These are phyloP conservation scores for Acanthamoeba lenticulata DNA, from an alignment of 208 protist genomes.

Conservation along the genomic window DNA sequence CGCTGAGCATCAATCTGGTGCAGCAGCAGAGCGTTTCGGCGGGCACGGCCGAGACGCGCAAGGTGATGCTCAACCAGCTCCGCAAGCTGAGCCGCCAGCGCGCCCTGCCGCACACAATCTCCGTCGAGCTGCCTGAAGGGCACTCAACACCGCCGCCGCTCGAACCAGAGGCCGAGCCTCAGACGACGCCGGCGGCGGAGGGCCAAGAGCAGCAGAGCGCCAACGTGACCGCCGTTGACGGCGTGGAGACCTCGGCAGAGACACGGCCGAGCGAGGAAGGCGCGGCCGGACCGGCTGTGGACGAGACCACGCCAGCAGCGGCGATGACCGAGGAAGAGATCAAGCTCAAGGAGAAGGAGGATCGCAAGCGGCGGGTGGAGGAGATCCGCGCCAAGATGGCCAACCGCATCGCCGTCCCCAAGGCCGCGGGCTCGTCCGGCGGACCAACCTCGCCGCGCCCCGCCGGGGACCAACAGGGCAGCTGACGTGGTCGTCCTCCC, in stretches of 20 bases:
- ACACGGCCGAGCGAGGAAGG: too few relatives aligned
- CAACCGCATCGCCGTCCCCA: not conserved
- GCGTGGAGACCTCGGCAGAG: not conserved
- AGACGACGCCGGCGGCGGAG: too few relatives aligned
- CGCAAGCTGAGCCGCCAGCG: not conserved
- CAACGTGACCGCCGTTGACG: not conserved
- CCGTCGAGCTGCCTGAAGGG: not conserved
- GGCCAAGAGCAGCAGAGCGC: too few relatives aligned
- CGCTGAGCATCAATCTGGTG: not conserved
- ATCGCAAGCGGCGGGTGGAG: not conserved
- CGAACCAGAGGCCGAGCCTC: not conserved
- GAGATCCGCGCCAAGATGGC: not conserved
- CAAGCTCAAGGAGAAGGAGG: constrained; percentile 5
- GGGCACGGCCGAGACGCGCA: not conserved
- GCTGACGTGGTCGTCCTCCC: too few relatives aligned
- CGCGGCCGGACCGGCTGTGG: too few relatives aligned
- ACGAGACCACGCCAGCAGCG: not conserved
- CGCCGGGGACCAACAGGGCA: too few relatives aligned
- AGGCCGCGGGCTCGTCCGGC: not conserved
- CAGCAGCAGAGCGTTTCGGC: not conserved
- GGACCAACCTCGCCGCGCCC: too few relatives aligned
- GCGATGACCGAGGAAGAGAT: not conserved
- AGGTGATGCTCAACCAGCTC: constrained; percentile 3
- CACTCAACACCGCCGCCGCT: too few relatives aligned
- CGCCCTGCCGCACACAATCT: not conserved